Conservation (phyloP, 179 eudicot genomes). For the Pouteria campechiana region DNA sequence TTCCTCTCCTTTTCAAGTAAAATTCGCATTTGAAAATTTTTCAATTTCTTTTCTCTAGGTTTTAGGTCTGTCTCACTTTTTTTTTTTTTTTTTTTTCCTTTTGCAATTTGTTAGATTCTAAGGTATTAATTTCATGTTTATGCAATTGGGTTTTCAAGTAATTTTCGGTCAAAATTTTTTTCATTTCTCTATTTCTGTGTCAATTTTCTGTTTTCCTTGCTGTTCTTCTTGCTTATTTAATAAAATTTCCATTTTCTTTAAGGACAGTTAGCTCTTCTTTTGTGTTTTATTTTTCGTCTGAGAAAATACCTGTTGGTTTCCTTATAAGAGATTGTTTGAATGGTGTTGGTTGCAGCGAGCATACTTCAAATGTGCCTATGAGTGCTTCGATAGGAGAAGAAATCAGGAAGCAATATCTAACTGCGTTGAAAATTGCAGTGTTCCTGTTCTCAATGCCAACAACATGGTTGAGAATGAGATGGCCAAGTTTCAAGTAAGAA, state of each 20-base stretch:
- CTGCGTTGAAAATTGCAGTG: slow-evolving; percentile 87
- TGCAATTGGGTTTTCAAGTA: no score
- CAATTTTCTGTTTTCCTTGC: not conserved
- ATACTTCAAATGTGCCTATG: slow-evolving; percentile 79
- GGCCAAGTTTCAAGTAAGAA: slow-evolving; percentile 88
- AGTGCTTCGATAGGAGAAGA: slow-evolving; percentile 78
- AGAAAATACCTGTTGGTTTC: no score
- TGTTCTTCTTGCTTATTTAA: no score
- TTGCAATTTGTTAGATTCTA: no score
- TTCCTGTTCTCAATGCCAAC: slow-evolving; percentile 68
- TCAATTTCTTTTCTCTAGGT: no score
- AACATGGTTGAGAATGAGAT: slow-evolving; percentile 70
- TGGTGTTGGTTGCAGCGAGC: slow-evolving; percentile 42
- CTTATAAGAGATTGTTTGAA: not conserved
- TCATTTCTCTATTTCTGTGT: not conserved
- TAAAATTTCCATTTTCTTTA: no score
- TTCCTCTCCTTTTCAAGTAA: no score
- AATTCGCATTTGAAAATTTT: no score
- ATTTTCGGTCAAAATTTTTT: no score
- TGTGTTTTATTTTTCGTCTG: not conserved
- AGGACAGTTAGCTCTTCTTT: no score
- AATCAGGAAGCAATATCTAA: slow-evolving; percentile 56
- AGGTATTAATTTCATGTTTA: no score
- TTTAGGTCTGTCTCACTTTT: not conserved
- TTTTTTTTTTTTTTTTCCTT: not conserved